Evolutionary conservation across 345 rosid genomes (phyloP), one percentile per base, ranked within the genome.

Genomic region (Adansonia digitata): DNA sequence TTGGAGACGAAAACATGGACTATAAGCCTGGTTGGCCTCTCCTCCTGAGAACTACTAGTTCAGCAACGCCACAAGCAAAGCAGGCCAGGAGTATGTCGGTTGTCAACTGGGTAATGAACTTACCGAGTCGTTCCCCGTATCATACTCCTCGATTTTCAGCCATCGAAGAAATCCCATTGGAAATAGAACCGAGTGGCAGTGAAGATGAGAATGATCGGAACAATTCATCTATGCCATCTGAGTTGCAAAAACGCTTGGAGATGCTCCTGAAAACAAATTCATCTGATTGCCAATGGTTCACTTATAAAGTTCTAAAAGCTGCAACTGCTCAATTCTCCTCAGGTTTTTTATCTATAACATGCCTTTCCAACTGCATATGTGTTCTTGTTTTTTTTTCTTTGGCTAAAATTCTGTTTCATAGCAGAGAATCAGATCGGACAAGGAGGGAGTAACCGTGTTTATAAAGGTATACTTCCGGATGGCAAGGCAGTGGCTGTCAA

Each of bases 11-110:
- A 56, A 70, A 78, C 22, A 29, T 84, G 62, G 92, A 91, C 60
- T 79, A 79, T 39, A 87, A 68, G 77, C 98, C 93, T 0, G 97
- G 98, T 49, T 91, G 97, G 97, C 98, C 98, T 6, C 82, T 94
- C 48, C 87, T 90, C 6, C 82, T 83, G 61, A 83, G 84, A 77
- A 76, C 85, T 45, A 76, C 85, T 45, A 81, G 69, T 78, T 78
- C 81, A 20, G 85, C 51, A 61, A 56, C 75, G 79, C 86, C 84
- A 35, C 56, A 74, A 74, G 78, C 79, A 26, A 56, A 51, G 59
- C 80, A 81, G 2, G 76, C 81, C 7, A 84, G 88, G 81, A 79
- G 83, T 7, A 45, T 84, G 72, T 88, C 98, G 12, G 95, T 90
- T 43, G 95, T 90, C 18, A 86, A 90, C 72, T 94, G 98, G 98